Conservation (phyloP, 306 rosid species). For the Echinosophora koreensis region DNA sequence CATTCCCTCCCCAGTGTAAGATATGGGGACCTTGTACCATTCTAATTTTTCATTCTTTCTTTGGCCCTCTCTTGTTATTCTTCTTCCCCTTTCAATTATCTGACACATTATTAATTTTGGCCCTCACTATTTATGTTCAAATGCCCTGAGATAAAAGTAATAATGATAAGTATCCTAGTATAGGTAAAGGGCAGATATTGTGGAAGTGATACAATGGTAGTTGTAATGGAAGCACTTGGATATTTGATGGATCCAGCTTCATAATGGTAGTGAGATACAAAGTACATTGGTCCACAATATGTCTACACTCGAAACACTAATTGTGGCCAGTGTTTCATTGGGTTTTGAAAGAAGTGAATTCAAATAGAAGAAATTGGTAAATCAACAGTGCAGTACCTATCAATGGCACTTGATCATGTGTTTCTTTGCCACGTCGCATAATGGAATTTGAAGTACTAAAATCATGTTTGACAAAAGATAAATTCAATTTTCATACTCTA, state of each 20-base stretch:
- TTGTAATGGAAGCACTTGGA: not conserved
- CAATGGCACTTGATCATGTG: not conserved
- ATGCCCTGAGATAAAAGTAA: not conserved
- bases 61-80: not conserved
- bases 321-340: constrained; percentile 4
- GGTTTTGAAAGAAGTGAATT: not conserved
- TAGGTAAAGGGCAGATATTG: not conserved
- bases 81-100: not conserved
- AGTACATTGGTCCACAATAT: constrained; percentile 23
- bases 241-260: constrained; percentile 19
- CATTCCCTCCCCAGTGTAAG: too few species aligned
- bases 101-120: not conserved
- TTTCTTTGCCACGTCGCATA: not conserved
- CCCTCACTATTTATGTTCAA: not conserved
- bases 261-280: not conserved
- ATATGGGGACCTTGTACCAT: constrained; percentile 1
- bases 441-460: too few species aligned
- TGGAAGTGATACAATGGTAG: not conserved
- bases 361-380: not conserved
- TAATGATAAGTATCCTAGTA: not conserved
- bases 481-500: too few species aligned
- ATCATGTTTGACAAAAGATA: too few species aligned
- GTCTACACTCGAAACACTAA: not conserved
- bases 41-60: not conserved
- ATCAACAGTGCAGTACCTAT: not conserved